These are phyloP conservation scores for Chlorencoelia australis DNA, from an alignment of 2,329 filamentous ascomycete species.

Conservation along the genomic window DNA sequence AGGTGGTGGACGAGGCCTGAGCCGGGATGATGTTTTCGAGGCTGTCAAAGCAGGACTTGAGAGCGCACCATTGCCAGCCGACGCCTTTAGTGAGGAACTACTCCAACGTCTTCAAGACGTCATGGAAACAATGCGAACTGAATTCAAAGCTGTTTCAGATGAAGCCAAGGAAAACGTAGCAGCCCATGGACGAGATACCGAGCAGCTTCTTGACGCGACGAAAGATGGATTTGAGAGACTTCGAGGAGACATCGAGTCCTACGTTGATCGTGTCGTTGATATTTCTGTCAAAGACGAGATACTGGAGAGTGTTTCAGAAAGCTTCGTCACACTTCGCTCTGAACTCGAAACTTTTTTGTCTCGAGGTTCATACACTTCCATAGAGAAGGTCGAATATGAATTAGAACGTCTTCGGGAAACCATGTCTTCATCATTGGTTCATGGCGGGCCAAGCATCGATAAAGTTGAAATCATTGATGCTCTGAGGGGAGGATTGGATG, in stretches of 20 bases:
- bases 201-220: constrained; percentile 79
- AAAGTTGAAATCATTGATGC: constrained; percentile 55
- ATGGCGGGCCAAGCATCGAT: constrained; percentile 35
- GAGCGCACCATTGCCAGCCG: constrained; percentile 33
- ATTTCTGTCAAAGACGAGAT: constrained; percentile 68
- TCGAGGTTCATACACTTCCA: constrained; percentile 39
- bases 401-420: constrained; percentile 51
- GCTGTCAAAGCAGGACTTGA: constrained; percentile 62
- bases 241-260: constrained; percentile 68
- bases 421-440: constrained; percentile 41
- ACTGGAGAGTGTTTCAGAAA: constrained; percentile 55
- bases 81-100: constrained; percentile 39
- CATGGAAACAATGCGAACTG: constrained; percentile 46
- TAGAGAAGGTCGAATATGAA: constrained; percentile 45
- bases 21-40: constrained; percentile 73
- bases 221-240: constrained; percentile 80
- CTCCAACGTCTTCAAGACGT: constrained; percentile 53
- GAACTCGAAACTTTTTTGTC: constrained; percentile 55
- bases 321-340: constrained; percentile 55
- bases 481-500: constrained; percentile 60
- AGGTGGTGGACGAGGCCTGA: constrained; percentile 40
- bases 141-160: constrained; percentile 50
- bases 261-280: constrained; percentile 64
- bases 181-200: constrained; percentile 70
- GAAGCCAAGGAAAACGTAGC: constrained; percentile 69